Conservation (phyloP, 163 green algal species). For the Scenedesmus sp. region DNA sequence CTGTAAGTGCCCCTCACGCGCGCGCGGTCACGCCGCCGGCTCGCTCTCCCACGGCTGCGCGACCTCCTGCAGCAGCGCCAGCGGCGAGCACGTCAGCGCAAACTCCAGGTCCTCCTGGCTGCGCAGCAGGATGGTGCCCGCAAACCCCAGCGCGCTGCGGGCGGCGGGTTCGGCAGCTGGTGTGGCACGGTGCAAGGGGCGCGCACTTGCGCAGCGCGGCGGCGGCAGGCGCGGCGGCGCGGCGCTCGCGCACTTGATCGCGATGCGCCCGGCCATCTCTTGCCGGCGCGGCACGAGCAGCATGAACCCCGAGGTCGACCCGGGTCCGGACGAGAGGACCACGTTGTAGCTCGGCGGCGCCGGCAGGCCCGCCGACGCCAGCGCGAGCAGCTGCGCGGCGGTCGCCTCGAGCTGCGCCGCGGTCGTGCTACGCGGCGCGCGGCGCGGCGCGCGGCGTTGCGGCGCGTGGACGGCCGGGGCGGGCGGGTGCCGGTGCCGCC, state of each 20-base stretch:
- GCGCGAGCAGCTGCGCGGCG: constrained; percentile 13
- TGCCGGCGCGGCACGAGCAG: constrained; percentile 70
- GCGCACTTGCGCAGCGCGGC: background rate
- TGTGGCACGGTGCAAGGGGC: too few relatives aligned
- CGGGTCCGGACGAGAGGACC: too few relatives aligned
- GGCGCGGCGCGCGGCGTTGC: background rate
- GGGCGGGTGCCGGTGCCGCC: background rate
- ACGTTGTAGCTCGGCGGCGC: constrained; percentile 74
- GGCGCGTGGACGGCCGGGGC: background rate
- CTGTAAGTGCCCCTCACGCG: too few relatives aligned
- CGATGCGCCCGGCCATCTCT: constrained; percentile 57
- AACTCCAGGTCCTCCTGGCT: constrained; percentile 67
- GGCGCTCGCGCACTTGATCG: constrained; percentile 46
- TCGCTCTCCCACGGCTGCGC: constrained; percentile 58
- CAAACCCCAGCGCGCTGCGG: constrained; percentile 79
- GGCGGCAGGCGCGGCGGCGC: too few relatives aligned
- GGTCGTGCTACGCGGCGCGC: background rate
- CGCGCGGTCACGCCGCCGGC: background rate
- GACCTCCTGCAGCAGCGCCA: constrained; percentile 54
- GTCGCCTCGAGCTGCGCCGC: constrained; percentile 23
- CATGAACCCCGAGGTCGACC: constrained; percentile 64
- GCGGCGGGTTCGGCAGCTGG: constrained; percentile 38
- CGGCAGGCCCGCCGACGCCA: constrained; percentile 20
- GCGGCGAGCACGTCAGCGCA: constrained; percentile 54
- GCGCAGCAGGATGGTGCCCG: constrained; percentile 77